Percentiles rank a stretch among this genome's conserved stretches.
These are phyloP conservation scores for Brettanomyces nanus DNA, from an alignment of 805 yeast species.

Conservation along the genomic window DNA sequence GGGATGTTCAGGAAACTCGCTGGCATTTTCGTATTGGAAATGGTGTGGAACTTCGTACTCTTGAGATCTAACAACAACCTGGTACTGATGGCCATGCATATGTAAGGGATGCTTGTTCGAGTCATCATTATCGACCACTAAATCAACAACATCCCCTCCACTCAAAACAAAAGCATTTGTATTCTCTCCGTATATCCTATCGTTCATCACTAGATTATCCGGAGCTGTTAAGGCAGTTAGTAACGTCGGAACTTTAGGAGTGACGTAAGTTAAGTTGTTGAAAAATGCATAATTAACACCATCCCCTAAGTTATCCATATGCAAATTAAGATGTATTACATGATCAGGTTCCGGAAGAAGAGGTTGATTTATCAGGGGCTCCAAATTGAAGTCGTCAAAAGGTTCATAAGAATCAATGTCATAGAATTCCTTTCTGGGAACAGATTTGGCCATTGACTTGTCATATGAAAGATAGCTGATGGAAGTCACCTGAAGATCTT, in stretches of 20 bases:
- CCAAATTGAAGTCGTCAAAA: constrained; percentile 38
- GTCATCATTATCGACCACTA: constrained; percentile 73
- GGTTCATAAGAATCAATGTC: constrained; percentile 24
- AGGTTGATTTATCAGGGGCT: constrained; percentile 31
- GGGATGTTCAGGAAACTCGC: constrained; percentile 50
- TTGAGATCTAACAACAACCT: constrained; percentile 60
- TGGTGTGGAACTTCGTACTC: constrained; percentile 49
- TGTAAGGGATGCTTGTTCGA: constrained; percentile 96
- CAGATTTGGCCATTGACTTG: constrained; percentile 18
- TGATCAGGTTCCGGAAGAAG: constrained; percentile 55
- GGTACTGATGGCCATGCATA: constrained; percentile 87
- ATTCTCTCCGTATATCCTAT: constrained; percentile 65
- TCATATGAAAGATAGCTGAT: constrained; percentile 52
- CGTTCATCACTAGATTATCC: constrained; percentile 38
- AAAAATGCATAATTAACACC: constrained; percentile 75
- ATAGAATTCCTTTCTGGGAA: constrained; percentile 10
- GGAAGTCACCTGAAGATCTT: constrained; percentile 43
- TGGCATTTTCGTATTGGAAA: constrained; percentile 34
- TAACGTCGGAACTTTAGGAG: constrained; percentile 67
- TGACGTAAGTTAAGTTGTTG: constrained; percentile 54
- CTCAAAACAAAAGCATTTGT: constrained; percentile 57
- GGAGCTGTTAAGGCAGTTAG: constrained; percentile 59
- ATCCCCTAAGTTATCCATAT: constrained; percentile 62
- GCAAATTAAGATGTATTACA: constrained; percentile 48
- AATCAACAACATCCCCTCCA: constrained; percentile 57